A percentile compares a stretch with the other conserved stretches of the same genome.
Conservation (phyloP, 768 basidiomycete genomes). For the Auricularia cornea region DNA sequence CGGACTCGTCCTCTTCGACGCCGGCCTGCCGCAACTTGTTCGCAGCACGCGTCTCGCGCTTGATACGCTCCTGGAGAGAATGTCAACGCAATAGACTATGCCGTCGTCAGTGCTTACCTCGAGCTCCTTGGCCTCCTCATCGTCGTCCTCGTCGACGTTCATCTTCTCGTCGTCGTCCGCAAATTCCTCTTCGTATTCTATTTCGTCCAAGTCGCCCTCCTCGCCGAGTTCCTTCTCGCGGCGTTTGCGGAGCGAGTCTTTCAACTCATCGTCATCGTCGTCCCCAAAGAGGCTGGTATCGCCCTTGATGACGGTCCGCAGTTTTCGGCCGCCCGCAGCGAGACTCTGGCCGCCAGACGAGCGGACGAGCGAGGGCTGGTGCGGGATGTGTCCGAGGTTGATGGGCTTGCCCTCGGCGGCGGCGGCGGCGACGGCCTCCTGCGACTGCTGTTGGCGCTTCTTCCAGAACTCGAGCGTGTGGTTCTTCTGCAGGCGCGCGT, state of each 20-base stretch:
- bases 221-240: conserved; percentile 54
- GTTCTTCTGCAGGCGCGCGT: conserved; percentile 57
- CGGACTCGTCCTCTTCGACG: conserved; percentile 67
- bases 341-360: conserved; percentile 33
- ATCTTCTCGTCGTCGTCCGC: conserved; percentile 79
- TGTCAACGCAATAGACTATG: conserved; percentile 1
- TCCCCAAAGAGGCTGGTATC: conserved; percentile 47
- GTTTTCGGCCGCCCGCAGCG: conserved; percentile 57
- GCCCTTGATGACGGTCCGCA: conserved; percentile 64
- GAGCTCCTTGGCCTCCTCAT: conserved; percentile 62
- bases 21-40: conserved; percentile 65
- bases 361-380: conserved; percentile 35
- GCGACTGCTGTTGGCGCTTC: conserved; percentile 39
- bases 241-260: conserved; percentile 33
- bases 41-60: conserved; percentile 70
- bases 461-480: conserved; percentile 68
- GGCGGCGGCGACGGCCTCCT: not conserved
- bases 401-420: not conserved
- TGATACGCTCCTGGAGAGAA: conserved; percentile 61
- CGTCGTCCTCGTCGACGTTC: conserved; percentile 50
- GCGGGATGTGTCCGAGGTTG: not conserved
- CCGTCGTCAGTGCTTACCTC: not conserved
- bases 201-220: conserved; percentile 78
- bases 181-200: conserved; percentile 77
- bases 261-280: conserved; percentile 50